Evolutionary conservation across 73 alveolate genomes (phyloP), one percentile per base, ranked within the genome.

Genomic region (Tetrahymena malaccensis): DNA sequence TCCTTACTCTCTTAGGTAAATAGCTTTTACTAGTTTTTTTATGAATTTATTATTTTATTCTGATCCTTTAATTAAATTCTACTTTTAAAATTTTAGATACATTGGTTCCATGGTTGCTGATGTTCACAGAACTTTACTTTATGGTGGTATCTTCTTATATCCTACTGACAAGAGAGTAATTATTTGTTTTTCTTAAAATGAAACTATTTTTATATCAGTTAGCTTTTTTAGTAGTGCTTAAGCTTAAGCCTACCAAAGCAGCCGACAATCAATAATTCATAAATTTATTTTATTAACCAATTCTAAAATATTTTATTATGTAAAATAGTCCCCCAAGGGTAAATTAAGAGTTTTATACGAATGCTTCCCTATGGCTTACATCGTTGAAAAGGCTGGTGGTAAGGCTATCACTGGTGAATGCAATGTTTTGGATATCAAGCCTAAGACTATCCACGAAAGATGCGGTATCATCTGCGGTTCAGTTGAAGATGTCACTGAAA

Each of bases 341-440:
- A 96, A 95, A 35, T 85, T 34, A 84, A 93, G 96, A 93, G 58
- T 93, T 95, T 96, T 97, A 85, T 98, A 97, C 94, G 99, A 98
- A 96, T 96, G 97, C 16, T 97, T 98, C 43, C 99, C 99, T 38
- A 35, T 96, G 84, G 98, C 99, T 7, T 94, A 96, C 34, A 50
- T 98, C 94, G 96, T 98, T 27, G 99, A 98, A 96, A 95, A 94
- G 95, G 99, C 99, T 34, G 99, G 98, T 10, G 99, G 99, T 15
- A 98, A 97, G 96, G 96, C 98, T 85, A 56, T 94, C 57, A 98
- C 96, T 85, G 99, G 98, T 1, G 21, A 84, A 43, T 25, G 84
- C 56, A 38, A 85, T n/a, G 94, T 85, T 38, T 43, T 85, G 94
- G 94, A 85, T 43, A 38, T 85, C 84, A 38, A 85, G 94, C 94